A percentile compares a stretch with the other conserved stretches of the same genome.
Evolutionary conservation across 2,329 filamentous ascomycete genomes (phyloP).

Genomic region (Talaromyces sp.): DNA sequence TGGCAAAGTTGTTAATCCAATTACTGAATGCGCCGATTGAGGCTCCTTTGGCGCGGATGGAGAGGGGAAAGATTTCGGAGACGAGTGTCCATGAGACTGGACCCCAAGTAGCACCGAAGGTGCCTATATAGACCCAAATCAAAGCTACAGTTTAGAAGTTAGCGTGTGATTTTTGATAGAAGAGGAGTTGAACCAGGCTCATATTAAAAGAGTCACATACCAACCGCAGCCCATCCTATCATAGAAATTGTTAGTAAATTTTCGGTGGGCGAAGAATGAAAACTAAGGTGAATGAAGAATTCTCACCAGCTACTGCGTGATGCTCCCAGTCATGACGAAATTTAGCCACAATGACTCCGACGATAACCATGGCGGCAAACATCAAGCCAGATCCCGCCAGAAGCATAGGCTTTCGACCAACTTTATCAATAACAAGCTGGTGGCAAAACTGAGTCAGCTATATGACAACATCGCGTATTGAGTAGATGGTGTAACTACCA

Average conservation of each 20-base stretch:
- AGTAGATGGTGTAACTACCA: slow-evolving; percentile 20
- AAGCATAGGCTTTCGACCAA: slow-evolving; percentile 47
- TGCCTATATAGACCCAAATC: slow-evolving; percentile 61
- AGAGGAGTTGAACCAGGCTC: neutral
- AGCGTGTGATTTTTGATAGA: neutral
- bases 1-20: slow-evolving; percentile 64
- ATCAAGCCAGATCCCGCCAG: slow-evolving; percentile 45
- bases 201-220: neutral
- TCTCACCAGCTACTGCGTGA: slow-evolving; percentile 44
- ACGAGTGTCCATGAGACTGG: slow-evolving; percentile 43
- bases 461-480: too few relatives aligned
- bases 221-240: slow-evolving; percentile 50
- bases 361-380: slow-evolving; percentile 48
- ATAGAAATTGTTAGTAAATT: neutral
- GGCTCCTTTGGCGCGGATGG: slow-evolving; percentile 62
- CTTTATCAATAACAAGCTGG: slow-evolving; percentile 38
- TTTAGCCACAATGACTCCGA: slow-evolving; percentile 53
- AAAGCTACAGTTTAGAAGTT: slow-evolving; percentile 37
- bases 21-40: slow-evolving; percentile 61
- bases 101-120: slow-evolving; percentile 60
- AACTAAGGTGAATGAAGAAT: neutral
- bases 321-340: slow-evolving; percentile 51
- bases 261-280: neutral
- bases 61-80: slow-evolving; percentile 62
- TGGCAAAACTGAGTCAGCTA: neutral